These are phyloP conservation scores for Neotropicomus parvogracilis DNA, from an alignment of 1,284 basidiomycete genomes.

Conservation along the genomic window DNA sequence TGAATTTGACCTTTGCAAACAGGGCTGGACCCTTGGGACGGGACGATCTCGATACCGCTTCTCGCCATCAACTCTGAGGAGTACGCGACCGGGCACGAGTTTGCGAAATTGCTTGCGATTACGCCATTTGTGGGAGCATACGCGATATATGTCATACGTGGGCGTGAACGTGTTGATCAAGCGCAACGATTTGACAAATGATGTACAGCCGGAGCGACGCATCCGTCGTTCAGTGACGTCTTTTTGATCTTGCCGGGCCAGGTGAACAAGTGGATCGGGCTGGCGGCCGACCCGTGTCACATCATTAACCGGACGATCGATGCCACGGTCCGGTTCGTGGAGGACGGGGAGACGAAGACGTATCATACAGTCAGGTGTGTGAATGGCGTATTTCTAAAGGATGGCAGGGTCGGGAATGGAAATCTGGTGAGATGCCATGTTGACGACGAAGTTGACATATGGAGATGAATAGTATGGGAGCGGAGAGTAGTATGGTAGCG, in stretches of 20 bases:
- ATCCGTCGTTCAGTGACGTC: conserved; percentile 62
- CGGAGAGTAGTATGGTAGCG: neutral
- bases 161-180: neutral
- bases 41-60: conserved; percentile 33
- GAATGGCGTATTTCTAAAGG: conserved; percentile 1
- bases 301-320: conserved; percentile 17
- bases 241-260: conserved; percentile 64
- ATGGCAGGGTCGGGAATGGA: neutral
- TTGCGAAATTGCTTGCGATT: conserved; percentile 25
- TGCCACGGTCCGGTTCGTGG: conserved; percentile 13
- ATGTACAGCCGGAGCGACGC: conserved; percentile 53
- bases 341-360: neutral
- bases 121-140: conserved; percentile 11
- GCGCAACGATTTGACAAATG: neutral
- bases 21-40: conserved; percentile 35
- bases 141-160: conserved; percentile 26
- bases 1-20: neutral
- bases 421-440: conserved; percentile 9
- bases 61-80: conserved; percentile 41
- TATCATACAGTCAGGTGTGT: conserved; percentile 5
- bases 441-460: neutral
- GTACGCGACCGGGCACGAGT: conserved; percentile 34
- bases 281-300: conserved; percentile 18
- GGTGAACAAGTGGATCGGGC: conserved; percentile 30
- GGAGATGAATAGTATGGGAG: neutral